Percentiles rank a stretch among this genome's conserved stretches.
phyloP scores from a whole-genome alignment of 2,329 filamentous ascomycete genomes.

The Verticillium tricorpus region DNA sequence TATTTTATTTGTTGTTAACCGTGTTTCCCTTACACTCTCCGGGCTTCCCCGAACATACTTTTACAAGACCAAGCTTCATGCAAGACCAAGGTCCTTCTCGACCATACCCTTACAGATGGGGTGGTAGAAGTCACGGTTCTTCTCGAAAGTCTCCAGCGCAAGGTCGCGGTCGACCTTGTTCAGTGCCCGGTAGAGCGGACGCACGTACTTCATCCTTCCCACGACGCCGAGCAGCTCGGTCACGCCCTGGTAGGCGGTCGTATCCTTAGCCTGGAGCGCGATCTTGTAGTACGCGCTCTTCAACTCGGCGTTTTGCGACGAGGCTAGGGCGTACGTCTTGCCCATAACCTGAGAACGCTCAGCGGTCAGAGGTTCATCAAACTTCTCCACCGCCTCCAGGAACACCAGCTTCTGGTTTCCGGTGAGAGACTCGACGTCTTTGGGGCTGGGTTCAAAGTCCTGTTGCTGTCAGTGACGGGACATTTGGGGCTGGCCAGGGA shows the following conservation, averaged over 20 bases:
- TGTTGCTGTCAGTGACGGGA: constrained; percentile 19
- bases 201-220: constrained; percentile 95
- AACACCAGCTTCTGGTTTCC: constrained; percentile 92
- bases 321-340: constrained; percentile 64
- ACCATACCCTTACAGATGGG: constrained; percentile 86
- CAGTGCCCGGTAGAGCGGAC: constrained; percentile 75
- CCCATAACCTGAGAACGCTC: constrained; percentile 69
- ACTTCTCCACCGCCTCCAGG: constrained; percentile 71
- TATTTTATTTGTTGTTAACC: no score
- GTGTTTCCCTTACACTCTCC: no score
- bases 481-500: not conserved
- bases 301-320: constrained; percentile 83
- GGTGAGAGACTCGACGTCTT: constrained; percentile 70
- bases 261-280: constrained; percentile 69
- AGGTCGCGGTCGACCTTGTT: constrained; percentile 69
- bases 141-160: constrained; percentile 78
- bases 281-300: constrained; percentile 75
- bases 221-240: constrained; percentile 74
- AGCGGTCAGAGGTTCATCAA: constrained; percentile 57
- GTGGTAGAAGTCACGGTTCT: constrained; percentile 90
- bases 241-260: constrained; percentile 63
- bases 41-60: not conserved
- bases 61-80: not conserved
- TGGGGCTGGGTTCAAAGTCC: constrained; percentile 58
- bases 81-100: constrained; percentile 69